Evolutionary conservation across 2,329 filamentous ascomycete species (phyloP), one percentile per base, ranked within the genome.

Genomic region (Fusarium caatingaense): DNA sequence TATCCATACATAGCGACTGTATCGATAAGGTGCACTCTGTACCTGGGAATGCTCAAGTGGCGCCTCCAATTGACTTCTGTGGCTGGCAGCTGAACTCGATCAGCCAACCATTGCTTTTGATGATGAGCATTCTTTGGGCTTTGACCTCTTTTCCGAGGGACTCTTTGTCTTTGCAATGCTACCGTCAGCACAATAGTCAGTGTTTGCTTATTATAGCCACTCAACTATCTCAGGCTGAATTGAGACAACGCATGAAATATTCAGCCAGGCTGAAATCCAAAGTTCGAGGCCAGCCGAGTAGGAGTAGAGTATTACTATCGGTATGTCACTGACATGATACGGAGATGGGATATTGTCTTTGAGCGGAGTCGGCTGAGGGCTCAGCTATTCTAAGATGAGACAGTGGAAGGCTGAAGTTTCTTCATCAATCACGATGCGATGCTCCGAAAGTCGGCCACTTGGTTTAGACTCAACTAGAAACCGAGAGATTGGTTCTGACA

Each of bases 291-390:
- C 44, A 47, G 21, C 27, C 32, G 53, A 46, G 25, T 32, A 32
- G 30, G 30, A 32, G 30, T 15, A 32, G 30, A 42, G 40, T 53
- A 21, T 34, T 32, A 45, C 34, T 23, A 34, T 42, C 20, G 56
- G 62, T 23, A 63, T 69, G 62, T 70, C 62, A 70, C 66, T 68
- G 50, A 56, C 32, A 68, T 50, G 49, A 64, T 56, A 20, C 34
- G 34, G 34, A 37, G 32, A 50, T 55, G 49, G 48, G 60, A 62
- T n/a, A 28, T 54, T 53, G 45, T 55, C 41, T 32, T 27, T 47
- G 21, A 9, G 25, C 37, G 34, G 50, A 47, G 53, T 56, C 18
- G 28, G 8, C 21, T n/a, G 16, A 37, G 18, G 21, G 53, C 21
- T 64, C 51, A 58, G 62, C 54, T 55, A 30, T 27, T 6, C 44